A percentile compares a stretch with the other conserved stretches of the same genome.
Evolutionary conservation across 768 basidiomycete species (phyloP).

Genomic region (Termitomyces sp.): DNA sequence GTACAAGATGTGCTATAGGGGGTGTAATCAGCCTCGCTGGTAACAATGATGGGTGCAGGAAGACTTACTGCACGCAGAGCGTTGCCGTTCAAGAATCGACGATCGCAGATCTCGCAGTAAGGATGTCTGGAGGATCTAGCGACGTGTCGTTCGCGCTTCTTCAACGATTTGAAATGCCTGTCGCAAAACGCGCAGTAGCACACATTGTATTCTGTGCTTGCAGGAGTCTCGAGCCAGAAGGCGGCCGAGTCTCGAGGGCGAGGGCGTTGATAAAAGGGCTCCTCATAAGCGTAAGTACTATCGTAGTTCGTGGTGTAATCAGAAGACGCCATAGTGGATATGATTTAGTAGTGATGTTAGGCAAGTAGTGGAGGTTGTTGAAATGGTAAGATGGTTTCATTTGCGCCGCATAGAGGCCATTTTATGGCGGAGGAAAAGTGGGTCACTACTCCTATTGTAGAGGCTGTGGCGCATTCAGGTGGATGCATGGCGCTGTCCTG

Average conservation of each 20-base stretch:
- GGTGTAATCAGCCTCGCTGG: neutral
- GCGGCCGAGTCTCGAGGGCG: neutral
- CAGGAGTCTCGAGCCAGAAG: neutral
- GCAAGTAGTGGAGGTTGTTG: neutral
- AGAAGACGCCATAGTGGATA: neutral
- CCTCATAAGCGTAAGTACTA: neutral
- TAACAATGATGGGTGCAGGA: neutral
- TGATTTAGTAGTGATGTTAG: neutral
- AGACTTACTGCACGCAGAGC: slow-evolving; percentile 3
- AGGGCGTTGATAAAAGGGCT: neutral
- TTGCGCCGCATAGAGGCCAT: neutral
- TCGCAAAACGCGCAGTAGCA: slow-evolving; percentile 8
- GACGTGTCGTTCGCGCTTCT: slow-evolving; percentile 3
- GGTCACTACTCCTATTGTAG: slow-evolving; percentile 3
- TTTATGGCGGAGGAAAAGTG: slow-evolving; percentile 6
- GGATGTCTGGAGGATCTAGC: slow-evolving; percentile 1
- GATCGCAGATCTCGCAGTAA: neutral
- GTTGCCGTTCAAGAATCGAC: slow-evolving; percentile 6
- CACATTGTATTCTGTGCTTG: neutral
- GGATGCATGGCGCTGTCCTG: neutral
- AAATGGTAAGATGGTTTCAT: neutral
- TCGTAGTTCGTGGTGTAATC: neutral
- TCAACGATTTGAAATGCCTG: neutral
- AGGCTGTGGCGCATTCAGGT: slow-evolving; percentile 5
- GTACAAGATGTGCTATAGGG: neutral